phyloP scores from a whole-genome alignment of 768 basidiomycete species.

The Lyophyllum decastes region DNA sequence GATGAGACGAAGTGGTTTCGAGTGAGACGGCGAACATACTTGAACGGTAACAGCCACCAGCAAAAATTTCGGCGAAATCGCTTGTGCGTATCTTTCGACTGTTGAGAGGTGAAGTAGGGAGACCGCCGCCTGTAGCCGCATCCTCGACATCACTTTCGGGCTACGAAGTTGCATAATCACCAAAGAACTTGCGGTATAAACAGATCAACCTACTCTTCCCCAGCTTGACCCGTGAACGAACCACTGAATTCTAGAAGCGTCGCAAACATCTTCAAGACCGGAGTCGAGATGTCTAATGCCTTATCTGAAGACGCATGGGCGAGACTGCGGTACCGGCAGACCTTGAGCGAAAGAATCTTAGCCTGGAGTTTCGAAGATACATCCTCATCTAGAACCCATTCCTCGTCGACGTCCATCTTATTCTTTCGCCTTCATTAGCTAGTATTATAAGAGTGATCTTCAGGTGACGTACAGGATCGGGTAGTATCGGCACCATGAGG shows the following conservation, averaged over 20 bases:
- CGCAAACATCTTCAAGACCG: conserved; percentile 75
- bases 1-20: not conserved
- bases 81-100: conserved; percentile 54
- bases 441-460: not conserved
- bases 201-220: conserved; percentile 45
- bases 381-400: conserved; percentile 77
- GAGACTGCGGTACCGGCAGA: conserved; percentile 79
- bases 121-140: conserved; percentile 82
- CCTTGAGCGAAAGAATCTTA: conserved; percentile 76
- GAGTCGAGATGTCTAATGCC: conserved; percentile 67
- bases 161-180: conserved; percentile 31
- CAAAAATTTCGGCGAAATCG: conserved; percentile 63
- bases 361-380: conserved; percentile 61
- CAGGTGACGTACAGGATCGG: conserved; percentile 42
- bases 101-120: conserved; percentile 79
- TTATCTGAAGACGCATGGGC: conserved; percentile 60
- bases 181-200: not conserved
- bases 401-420: conserved; percentile 60
- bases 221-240: conserved; percentile 45
- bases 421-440: conserved; percentile 38
- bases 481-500: conserved; percentile 56
- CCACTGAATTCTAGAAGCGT: conserved; percentile 73
- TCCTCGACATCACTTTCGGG: conserved; percentile 65
- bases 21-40: conserved; percentile 42
- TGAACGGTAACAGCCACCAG: conserved; percentile 74